A percentile compares a stretch with the other conserved stretches of the same genome.
These are phyloP conservation scores for Populus alba DNA, from an alignment of 345 rosid genomes.

Conservation along the genomic window DNA sequence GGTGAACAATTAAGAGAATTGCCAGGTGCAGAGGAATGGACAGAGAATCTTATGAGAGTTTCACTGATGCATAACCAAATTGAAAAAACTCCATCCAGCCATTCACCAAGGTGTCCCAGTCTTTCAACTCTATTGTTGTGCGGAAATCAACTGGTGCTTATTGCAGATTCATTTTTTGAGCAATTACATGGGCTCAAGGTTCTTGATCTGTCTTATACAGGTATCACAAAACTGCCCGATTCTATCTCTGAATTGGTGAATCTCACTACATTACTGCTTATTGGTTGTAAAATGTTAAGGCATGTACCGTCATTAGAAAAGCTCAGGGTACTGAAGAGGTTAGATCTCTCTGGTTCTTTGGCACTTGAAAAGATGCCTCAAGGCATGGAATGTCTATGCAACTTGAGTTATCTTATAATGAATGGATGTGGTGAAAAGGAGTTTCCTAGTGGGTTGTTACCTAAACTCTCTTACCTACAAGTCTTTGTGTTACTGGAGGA, in stretches of 20 bases:
- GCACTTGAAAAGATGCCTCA: too few relatives aligned
- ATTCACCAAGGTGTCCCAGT: not conserved
- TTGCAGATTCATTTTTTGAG: constrained; percentile 12
- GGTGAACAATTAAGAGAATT: too few relatives aligned
- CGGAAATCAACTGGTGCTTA: not conserved
- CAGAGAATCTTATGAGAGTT: too few relatives aligned
- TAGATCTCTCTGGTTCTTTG: too few relatives aligned
- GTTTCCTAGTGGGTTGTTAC: not conserved
- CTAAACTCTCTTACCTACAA: not conserved
- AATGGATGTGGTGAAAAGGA: not conserved
- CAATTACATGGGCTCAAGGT: constrained; percentile 1
- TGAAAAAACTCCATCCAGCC: too few relatives aligned
- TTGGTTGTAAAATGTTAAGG: fast-evolving
- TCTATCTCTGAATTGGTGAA: constrained; percentile 4
- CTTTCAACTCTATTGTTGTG: constrained; percentile 5
- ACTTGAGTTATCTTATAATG: too few relatives aligned
- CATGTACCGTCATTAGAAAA: not conserved
- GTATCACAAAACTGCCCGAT: not conserved
- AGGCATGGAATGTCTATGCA: too few relatives aligned
- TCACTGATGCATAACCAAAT: too few relatives aligned
- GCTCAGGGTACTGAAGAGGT: not conserved
- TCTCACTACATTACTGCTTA: constrained; percentile 8
- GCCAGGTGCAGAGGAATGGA: too few relatives aligned
- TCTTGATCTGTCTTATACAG: constrained; percentile 13
- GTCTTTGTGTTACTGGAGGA: not conserved